A percentile compares a stretch with the other conserved stretches of the same genome.
Conservation (phyloP, 495 filamentous ascomycete genomes). For the Hypomontagnella submonticulosa region DNA sequence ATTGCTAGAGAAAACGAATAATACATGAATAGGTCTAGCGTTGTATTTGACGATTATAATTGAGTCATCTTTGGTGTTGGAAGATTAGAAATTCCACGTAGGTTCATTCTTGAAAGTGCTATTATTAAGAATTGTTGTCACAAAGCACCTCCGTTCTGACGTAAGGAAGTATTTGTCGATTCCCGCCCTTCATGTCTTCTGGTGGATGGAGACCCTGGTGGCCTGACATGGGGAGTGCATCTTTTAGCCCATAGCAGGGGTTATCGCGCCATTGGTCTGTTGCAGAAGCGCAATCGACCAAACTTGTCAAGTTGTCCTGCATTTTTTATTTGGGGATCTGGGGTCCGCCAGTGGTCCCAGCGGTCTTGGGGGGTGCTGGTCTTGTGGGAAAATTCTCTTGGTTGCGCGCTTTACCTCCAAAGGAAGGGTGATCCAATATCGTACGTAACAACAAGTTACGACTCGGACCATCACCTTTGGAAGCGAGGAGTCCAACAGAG, state of each 20-base stretch:
- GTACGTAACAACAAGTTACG: constrained; percentile 40
- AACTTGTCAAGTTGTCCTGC: constrained; percentile 26
- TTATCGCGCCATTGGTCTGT: constrained; percentile 32
- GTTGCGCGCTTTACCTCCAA: constrained; percentile 35
- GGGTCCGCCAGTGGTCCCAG: constrained; percentile 10
- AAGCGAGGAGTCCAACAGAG: constrained; percentile 10
- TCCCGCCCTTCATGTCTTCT: constrained; percentile 42
- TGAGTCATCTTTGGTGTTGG: constrained; percentile 35
- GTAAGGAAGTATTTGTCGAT: constrained; percentile 31
- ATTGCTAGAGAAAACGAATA: constrained; percentile 7
- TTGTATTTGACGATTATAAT: constrained; percentile 4
- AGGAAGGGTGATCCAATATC: constrained; percentile 27
- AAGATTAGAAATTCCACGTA: constrained; percentile 5
- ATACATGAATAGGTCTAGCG: not conserved
- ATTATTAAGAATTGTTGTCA: constrained; percentile 28
- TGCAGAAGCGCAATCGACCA: constrained; percentile 27
- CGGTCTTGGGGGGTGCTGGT: not conserved
- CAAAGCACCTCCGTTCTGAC: constrained; percentile 35
- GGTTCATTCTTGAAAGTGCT: constrained; percentile 14
- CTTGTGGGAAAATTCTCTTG: not conserved
- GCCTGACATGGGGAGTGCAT: constrained; percentile 38
- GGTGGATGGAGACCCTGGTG: constrained; percentile 39
- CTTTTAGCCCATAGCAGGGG: constrained; percentile 29
- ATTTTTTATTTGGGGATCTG: constrained; percentile 20
- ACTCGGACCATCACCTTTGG: constrained; percentile 4